phyloP scores from a whole-genome alignment of 441 rosid species.

The Syzygium malaccense region DNA sequence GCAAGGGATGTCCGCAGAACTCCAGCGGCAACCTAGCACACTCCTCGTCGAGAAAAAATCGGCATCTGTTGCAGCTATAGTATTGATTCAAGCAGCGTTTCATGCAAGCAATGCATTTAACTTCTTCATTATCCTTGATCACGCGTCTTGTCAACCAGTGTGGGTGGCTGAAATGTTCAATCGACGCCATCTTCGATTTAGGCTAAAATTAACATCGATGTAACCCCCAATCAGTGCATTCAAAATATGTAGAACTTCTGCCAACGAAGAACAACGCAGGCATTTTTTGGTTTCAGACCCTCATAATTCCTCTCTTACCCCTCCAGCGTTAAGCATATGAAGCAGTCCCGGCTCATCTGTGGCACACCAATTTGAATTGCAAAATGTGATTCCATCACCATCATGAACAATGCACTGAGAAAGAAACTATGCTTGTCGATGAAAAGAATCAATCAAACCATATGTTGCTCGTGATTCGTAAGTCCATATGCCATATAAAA shows the following conservation, averaged over 20 bases:
- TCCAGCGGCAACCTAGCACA: background rate
- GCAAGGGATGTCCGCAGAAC: background rate
- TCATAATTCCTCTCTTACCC: background rate
- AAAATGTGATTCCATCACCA: background rate
- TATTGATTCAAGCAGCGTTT: background rate
- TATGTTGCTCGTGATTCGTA: background rate
- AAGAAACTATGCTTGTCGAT: background rate
- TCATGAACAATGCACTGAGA: background rate
- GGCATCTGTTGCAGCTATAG: accelerated
- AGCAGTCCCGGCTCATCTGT: background rate
- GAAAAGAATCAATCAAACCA: background rate
- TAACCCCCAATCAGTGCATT: background rate
- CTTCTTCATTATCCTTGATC: background rate
- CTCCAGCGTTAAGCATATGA: background rate
- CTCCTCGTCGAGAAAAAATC: background rate
- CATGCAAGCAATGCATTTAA: background rate
- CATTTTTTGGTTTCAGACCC: background rate
- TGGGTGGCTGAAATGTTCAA: background rate
- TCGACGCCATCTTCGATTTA: background rate
- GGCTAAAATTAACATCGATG: background rate
- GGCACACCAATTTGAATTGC: background rate
- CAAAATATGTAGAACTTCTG: background rate
- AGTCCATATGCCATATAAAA: background rate
- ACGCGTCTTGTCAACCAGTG: background rate
- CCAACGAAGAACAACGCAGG: background rate